Base-by-base conservation (phyloP, 176 grass and related monocot genomes). In the Triticum monococcum region DNA sequence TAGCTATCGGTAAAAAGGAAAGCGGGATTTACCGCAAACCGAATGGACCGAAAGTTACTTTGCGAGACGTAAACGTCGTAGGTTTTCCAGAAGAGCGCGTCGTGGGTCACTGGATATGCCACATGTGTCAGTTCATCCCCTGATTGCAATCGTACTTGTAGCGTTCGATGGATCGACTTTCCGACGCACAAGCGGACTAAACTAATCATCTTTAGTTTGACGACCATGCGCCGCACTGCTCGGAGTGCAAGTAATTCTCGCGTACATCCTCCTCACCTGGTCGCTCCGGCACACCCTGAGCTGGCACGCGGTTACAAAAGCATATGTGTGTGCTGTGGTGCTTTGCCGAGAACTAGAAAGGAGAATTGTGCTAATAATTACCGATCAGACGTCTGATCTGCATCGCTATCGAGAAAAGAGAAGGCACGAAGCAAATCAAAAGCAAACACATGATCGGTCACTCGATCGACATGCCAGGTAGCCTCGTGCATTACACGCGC, bases 161-260 rank as follows among this genome's bases (percentile, higher is more conserved):
- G 54, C 3, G 24, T 18, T 25, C 11, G 41, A 75, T 30, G 40
- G 16, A 35, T 48, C 2, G 67, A 24, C 88, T 86, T 83, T 86
- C 88, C 84, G 79, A 90, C 84, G 88, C 84, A 86, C 40, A 82
- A 83, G 59, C 54, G 23, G 65, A 83, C 80, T 90, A 90, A 87
- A 87, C 40, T 79, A 90, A 79, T 83, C 30, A 30, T 75, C 7
- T 8, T 8, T n/a, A 5, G 1, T 73, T 72, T 52, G 74, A 84
- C 64, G 74, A 17, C 13, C 22, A 12, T 25, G 35, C 11, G 45
- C 35, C 72, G 28, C 52, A 50, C 1, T 48, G 13, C 72, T 9
- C 9, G 72, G 41, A 71, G 57, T 63, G 66, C 63, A 45, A 45
- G 20, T 36, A 68, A 33, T 61, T 25, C 30, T n/a, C 25, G 14